Evolutionary conservation across 495 filamentous ascomycete species (phyloP).

Genomic region (Podospora anserina): DNA sequence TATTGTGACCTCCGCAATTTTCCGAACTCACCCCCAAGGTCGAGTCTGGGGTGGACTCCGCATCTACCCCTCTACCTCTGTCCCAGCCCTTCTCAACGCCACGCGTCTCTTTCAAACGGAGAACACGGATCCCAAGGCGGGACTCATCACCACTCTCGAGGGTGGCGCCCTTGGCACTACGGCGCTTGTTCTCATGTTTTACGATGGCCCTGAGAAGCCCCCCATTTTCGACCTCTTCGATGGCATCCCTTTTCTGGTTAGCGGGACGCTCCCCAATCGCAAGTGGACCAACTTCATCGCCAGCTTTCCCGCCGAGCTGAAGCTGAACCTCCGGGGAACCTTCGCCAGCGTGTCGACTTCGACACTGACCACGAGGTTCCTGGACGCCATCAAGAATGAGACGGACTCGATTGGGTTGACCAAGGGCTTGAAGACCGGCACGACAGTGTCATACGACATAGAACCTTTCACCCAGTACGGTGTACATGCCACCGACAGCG

Average conservation of each 20-base stretch:
- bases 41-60: constrained; percentile 43
- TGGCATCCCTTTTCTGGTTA: constrained; percentile 45
- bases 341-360: constrained; percentile 30
- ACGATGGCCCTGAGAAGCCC: constrained; percentile 57
- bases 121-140: constrained; percentile 38
- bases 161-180: constrained; percentile 44
- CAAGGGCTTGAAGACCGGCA: constrained; percentile 13
- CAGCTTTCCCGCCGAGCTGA: constrained; percentile 21
- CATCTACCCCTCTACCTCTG: constrained; percentile 30
- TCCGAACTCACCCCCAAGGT: constrained; percentile 43
- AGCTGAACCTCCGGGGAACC: constrained; percentile 21
- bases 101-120: constrained; percentile 50
- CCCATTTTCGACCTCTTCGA: constrained; percentile 55
- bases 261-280: constrained; percentile 48
- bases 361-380: constrained; percentile 14
- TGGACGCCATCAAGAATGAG: constrained; percentile 22
- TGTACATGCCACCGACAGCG: constrained; percentile 23
- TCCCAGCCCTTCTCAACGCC: constrained; percentile 49
- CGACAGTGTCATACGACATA: constrained; percentile 24
- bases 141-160: constrained; percentile 53
- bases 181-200: constrained; percentile 56
- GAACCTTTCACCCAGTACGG: constrained; percentile 30
- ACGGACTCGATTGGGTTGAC: constrained; percentile 10
- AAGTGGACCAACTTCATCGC: constrained; percentile 45
- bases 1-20: constrained; percentile 50